phyloP scores from a whole-genome alignment of 2,329 filamentous ascomycete genomes.

The Trichoderma sp. region DNA sequence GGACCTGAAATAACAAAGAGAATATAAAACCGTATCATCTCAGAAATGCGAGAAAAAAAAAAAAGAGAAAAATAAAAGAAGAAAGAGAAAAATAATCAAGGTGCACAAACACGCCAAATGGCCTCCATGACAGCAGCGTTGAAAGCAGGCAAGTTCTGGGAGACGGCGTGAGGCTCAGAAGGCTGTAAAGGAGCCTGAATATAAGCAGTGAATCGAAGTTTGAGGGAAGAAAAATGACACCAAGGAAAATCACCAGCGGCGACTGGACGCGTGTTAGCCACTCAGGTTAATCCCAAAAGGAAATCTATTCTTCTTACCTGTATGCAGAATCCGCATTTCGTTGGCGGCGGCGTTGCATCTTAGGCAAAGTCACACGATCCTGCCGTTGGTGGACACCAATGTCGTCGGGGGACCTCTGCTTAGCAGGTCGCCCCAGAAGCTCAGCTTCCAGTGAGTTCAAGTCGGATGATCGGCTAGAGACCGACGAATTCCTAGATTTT shows the following conservation, averaged over 20 bases:
- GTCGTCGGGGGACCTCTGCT: slow-evolving; percentile 32
- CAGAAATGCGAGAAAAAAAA: neutral
- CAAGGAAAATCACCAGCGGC: slow-evolving; percentile 34
- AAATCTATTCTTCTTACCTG: slow-evolving; percentile 29
- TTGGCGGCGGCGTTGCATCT: slow-evolving; percentile 35
- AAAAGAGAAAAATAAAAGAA: neutral
- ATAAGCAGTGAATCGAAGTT: neutral
- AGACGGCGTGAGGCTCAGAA: neutral
- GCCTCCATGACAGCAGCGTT: too few relatives aligned
- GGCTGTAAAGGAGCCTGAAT: neutral
- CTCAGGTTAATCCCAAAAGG: neutral
- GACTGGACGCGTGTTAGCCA: slow-evolving; percentile 26
- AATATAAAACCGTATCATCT: neutral
- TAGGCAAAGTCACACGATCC: slow-evolving; percentile 24
- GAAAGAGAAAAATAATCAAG: neutral
- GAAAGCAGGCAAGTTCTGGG: neutral
- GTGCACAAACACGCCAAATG: neutral
- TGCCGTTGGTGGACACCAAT: slow-evolving; percentile 25
- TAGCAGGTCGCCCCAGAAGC: slow-evolving; percentile 36
- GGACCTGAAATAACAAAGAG: neutral
- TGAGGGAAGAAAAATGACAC: neutral
- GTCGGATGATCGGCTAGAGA: slow-evolving; percentile 36
- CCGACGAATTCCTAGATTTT: slow-evolving; percentile 32
- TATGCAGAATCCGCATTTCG: slow-evolving; percentile 40
- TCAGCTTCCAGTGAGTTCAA: slow-evolving; percentile 41